Base-by-base conservation (phyloP, 2,329 filamentous ascomycete species). In the Fusarium zealandicum region DNA sequence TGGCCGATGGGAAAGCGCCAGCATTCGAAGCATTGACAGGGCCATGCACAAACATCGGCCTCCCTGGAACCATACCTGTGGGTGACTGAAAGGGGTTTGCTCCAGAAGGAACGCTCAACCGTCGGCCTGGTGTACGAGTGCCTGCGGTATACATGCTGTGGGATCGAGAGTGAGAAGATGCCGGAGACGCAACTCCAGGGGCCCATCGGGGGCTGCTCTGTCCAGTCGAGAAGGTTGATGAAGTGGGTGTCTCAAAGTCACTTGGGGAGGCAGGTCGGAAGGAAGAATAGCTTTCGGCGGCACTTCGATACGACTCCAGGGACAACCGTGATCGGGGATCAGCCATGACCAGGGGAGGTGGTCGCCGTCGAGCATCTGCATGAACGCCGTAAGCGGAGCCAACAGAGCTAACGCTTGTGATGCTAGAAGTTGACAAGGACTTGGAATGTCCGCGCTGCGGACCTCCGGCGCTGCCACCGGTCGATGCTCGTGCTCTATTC, bases 381-480 rank as follows among this genome's bases (percentile, higher is more conserved):
- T 82, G 78, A n/a, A 82, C 76, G 59, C 83, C 87, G 54, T 88
- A 88, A 41, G 80, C 87, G 1, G 91, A 93, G 20, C 76, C 76
- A 11, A 80, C 71, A 1, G 90, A 92, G 47, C 85, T 77, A 6
- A 88, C 88, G 28, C 90, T 93, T 4, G 85, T 81, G 65, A 97
- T 92, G 72, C 92, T 96, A 1, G 93, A 96, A 2, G 91, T 86
- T 0, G 93, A 97, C 3, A 96, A 77, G 2, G 84, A 86, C 72
- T 96, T 96, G 65, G 88, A 90, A 72, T 97, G 93, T 1, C 92
- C 92, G 53, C 92, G 83, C 54, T 82, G 83, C 27, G 90, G 88
- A 6, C 86, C 83, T 14, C 85, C 83, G 57, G 88, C 82, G 67
- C 89, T 93, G 20, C 90, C 88, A 16, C 86, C 83, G 1, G 92